Evolutionary conservation across 106 monocot genomes (phyloP), one percentile per base, ranked within the genome.

Genomic region (Dioscorea dumetorum): DNA sequence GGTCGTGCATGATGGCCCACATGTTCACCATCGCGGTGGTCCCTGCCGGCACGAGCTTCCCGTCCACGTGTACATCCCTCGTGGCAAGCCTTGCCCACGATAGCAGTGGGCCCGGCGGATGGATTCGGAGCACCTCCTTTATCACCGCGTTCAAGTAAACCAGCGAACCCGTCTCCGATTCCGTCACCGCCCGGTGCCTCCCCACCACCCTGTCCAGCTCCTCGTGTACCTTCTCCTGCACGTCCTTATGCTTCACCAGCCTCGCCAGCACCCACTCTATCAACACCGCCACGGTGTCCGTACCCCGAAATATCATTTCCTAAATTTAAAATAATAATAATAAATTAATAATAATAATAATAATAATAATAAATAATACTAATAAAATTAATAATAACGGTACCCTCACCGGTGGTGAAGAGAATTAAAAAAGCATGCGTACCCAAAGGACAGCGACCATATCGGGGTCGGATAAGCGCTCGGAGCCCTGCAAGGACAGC

Each of bases 261-360:
- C 87, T 60, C n/a, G 87, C 91, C 33, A 88, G 65, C 28, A 74
- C 60, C 91, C 91, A 91, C 67, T 91, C 91, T 28, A 85, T 77
- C 49, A 88, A 64, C 52, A 91, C 84, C 41, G 85, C 84, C 48
- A 88, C 75, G 9, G 91, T 91, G 74, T 91, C 91, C 67, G 84
- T 85, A 11, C 91, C 91, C 34, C 91, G 50, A 68, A 91, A 91
- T 75, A 91, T 77, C 91, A 91, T 91, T 70, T 91, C 91, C 91
- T 91, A 50, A 66, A 54, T 54, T 54, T 54, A 13, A 18, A 18
- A 8, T 0, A 22, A 23, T 22, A 41, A 59, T 9, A 58, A 70
- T 15, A 59, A 67, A 53, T 2, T 32, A 67, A 67, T 1, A 50
- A 41, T 14, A 71, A 15, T n/a, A n/a, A n/a, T 49, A 22, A n/a